Percentiles rank a stretch among this genome's conserved stretches.
Conservation (phyloP, 2,329 filamentous ascomycete genomes). For the Penicillium sp. region DNA sequence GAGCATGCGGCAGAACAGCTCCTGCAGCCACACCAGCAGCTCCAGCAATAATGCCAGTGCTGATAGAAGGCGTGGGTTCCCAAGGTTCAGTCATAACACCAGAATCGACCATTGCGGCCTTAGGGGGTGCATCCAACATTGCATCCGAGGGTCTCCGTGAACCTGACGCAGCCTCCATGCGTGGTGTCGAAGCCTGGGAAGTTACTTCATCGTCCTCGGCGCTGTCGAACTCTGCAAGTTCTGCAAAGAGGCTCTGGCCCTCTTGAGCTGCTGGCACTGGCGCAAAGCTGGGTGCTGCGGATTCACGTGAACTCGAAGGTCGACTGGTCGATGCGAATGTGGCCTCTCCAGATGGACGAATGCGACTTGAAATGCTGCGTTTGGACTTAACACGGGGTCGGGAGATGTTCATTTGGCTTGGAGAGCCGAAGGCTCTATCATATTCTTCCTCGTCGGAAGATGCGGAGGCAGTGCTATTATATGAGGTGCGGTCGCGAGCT, state of each 20-base stretch:
- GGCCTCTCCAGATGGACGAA: slow-evolving; percentile 50
- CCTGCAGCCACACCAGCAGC: slow-evolving; percentile 25
- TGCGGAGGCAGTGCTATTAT: slow-evolving; percentile 84
- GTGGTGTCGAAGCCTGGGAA: slow-evolving; percentile 44
- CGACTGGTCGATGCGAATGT: slow-evolving; percentile 42
- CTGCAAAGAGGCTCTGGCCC: slow-evolving; percentile 83
- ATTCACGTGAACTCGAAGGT: slow-evolving; percentile 48
- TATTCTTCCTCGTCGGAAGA: slow-evolving; percentile 73
- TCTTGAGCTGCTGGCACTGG: slow-evolving; percentile 49
- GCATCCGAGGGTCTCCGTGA: slow-evolving; percentile 36
- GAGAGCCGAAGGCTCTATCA: slow-evolving; percentile 62
- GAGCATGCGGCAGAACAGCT: slow-evolving; percentile 18
- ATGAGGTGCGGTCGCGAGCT: slow-evolving; percentile 63
- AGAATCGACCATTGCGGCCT: slow-evolving; percentile 57
- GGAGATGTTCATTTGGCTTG: slow-evolving; percentile 63
- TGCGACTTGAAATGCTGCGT: slow-evolving; percentile 62
- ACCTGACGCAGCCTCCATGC: slow-evolving; percentile 30
- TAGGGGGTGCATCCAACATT: slow-evolving; percentile 24
- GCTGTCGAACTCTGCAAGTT: slow-evolving; percentile 76
- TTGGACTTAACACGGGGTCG: slow-evolving; percentile 71
- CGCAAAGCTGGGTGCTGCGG: slow-evolving; percentile 54
- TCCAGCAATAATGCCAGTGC: slow-evolving; percentile 6
- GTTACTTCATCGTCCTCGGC: slow-evolving; percentile 64
- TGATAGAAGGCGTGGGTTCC: slow-evolving; percentile 39
- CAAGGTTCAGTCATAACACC: slow-evolving; percentile 64